phyloP scores from a whole-genome alignment of 1,139 yeast genomes.

The Yamadazyma jaroonii region DNA sequence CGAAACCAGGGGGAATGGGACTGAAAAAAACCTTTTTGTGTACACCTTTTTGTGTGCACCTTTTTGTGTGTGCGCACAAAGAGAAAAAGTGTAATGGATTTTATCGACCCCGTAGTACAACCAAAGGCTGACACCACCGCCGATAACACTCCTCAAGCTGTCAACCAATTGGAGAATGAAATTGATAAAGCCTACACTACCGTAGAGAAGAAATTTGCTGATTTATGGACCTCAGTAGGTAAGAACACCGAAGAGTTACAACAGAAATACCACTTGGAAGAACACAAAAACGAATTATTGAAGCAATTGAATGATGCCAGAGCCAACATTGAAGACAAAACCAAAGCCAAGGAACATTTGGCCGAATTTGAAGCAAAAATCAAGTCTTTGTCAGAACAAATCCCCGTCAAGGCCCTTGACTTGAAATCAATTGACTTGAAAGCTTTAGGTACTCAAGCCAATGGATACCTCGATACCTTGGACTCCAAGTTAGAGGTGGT shows the following conservation, averaged over 20 bases:
- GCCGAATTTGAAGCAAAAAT: conserved; percentile 32
- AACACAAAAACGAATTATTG: conserved; percentile 36
- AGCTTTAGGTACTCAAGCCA: conserved; percentile 41
- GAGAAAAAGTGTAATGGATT: conserved; percentile 23
- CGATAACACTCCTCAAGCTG: conserved; percentile 44
- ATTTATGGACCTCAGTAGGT: conserved; percentile 36
- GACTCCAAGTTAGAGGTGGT: conserved; percentile 68
- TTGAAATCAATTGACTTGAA: conserved; percentile 19
- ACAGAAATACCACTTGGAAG: conserved; percentile 38
- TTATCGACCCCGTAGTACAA: conserved; percentile 26
- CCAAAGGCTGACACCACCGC: conserved; percentile 7
- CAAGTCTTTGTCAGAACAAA: conserved; percentile 17
- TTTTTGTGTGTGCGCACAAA: background rate
- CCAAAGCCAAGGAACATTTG: conserved; percentile 26
- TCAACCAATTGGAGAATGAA: conserved; percentile 48
- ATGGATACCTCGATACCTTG: conserved; percentile 57
- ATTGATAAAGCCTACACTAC: conserved; percentile 51
- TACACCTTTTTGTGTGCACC: too few relatives aligned
- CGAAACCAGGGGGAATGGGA: too few relatives aligned
- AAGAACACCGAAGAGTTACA: conserved; percentile 31
- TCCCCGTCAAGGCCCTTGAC: conserved; percentile 17
- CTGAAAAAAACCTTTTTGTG: too few relatives aligned
- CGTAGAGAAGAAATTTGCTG: conserved; percentile 41
- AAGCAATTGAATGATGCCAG: conserved; percentile 33
- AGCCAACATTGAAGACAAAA: conserved; percentile 23